Percentiles rank a stretch among this genome's conserved stretches.
Evolutionary conservation across 1,284 basidiomycete genomes (phyloP).

Genomic region (Sporisorium sorghi): DNA sequence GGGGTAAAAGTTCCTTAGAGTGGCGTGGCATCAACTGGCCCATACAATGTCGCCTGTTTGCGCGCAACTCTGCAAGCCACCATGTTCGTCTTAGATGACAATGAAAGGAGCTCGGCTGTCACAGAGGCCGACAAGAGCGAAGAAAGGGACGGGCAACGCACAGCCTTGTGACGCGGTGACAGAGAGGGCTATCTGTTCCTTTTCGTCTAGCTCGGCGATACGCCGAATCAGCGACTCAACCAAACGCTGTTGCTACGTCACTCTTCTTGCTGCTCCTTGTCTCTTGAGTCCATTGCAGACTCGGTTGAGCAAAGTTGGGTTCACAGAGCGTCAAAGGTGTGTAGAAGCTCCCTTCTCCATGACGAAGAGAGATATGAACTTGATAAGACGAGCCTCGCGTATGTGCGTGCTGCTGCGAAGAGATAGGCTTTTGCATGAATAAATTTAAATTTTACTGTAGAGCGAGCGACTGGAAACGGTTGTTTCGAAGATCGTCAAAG

Average conservation of each 20-base stretch:
- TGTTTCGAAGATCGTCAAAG: conserved; percentile 2
- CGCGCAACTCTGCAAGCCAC: background rate
- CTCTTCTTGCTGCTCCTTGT: background rate
- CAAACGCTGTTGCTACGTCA: background rate
- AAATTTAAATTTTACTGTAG: too few relatives aligned
- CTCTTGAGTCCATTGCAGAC: background rate
- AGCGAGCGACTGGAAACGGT: background rate
- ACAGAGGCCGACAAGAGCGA: background rate
- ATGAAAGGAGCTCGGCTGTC: background rate
- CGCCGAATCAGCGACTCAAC: background rate
- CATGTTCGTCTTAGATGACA: background rate
- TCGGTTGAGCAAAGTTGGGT: background rate
- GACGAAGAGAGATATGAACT: background rate
- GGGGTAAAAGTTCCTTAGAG: background rate
- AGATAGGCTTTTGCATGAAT: conserved; percentile 3
- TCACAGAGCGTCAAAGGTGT: too few relatives aligned
- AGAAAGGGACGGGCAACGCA: background rate
- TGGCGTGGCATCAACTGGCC: background rate
- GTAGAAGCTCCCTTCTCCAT: too few relatives aligned
- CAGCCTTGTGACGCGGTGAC: background rate
- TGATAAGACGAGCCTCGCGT: conserved; percentile 2
- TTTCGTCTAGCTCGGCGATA: background rate
- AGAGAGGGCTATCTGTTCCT: background rate
- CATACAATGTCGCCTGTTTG: background rate
- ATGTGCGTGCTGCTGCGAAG: background rate